Evolutionary conservation across 75 land plant genomes (phyloP).

Genomic region (Azolla pinnata): DNA sequence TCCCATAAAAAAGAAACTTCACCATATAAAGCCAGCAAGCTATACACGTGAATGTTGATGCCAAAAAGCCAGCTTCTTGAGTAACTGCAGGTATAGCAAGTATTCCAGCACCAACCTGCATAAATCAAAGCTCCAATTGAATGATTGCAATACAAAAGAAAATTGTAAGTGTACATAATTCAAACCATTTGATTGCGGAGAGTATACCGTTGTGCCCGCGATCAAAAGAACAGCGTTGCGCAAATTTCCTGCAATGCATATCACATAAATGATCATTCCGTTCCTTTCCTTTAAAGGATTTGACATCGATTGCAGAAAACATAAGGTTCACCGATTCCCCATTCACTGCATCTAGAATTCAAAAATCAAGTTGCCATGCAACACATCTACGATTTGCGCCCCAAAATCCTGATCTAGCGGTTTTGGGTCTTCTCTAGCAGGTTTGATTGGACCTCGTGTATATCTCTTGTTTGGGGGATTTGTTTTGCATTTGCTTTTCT

Average conservation of each 20-base stretch:
- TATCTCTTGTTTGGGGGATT: too few relatives aligned
- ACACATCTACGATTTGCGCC: too few relatives aligned
- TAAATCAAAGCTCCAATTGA: not conserved
- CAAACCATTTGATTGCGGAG: not conserved
- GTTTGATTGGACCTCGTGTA: too few relatives aligned
- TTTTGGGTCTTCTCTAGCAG: too few relatives aligned
- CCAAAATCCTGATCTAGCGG: too few relatives aligned
- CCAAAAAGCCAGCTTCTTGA: constrained; percentile 86
- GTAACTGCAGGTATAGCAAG: constrained; percentile 98
- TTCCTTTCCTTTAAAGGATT: not conserved
- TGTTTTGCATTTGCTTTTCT: too few relatives aligned
- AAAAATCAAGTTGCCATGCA: too few relatives aligned
- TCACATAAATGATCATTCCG: not conserved
- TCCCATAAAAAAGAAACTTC: constrained; percentile 7
- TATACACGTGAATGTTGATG: constrained; percentile 68
- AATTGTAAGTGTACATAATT: not conserved
- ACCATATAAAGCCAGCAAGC: constrained; percentile 95
- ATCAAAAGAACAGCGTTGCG: constrained; percentile 57
- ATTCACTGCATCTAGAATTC: too few relatives aligned
- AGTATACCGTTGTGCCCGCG: constrained; percentile 77
- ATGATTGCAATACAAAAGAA: constrained; percentile 1
- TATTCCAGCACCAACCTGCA: constrained; percentile 91
- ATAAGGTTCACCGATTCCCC: too few relatives aligned
- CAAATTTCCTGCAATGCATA: constrained; percentile 44
- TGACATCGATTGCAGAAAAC: too few relatives aligned